Base-by-base conservation (phyloP, 768 basidiomycete genomes). In the Phylloporus sp. region DNA sequence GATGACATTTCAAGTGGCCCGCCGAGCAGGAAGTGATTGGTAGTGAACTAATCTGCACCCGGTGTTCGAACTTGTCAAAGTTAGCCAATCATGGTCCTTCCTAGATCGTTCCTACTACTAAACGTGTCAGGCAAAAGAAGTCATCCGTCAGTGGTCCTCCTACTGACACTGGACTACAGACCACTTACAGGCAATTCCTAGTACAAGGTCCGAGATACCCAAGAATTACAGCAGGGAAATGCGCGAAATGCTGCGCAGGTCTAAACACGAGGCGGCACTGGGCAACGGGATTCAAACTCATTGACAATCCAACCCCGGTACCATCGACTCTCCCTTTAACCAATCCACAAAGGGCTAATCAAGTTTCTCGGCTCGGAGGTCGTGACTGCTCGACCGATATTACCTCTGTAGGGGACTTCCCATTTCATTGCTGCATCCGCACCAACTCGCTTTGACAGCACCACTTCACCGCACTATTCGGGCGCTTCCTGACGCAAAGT, bases 241-340 rank as follows among this genome's bases (percentile, higher is more conserved):
- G 44, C 42, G 39, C 32, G 45, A 35, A 53, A 38, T 23, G n/a
- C n/a, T n/a, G n/a, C n/a, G n/a, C n/a, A 22, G 44, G 23, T 13
- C 7, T 32, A 39, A 33, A 42, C 60, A 52, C 26, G 59, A 56
- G 59, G 59, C 57, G 33, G n/a, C n/a, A n/a, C n/a, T n/a, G 37
- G 29, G 38, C 23, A 32, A 42, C n/a, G 28, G 36, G 32, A 37
- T 38, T 54, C 32, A 35, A 38, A 15, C 24, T 49, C 45, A 35
- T 37, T 24, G 23, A 20, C 46, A 36, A 42, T 41, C 21, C 37
- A 34, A 44, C 34, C 26, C 4, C 2, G n/a, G 35, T 14, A 29
- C n/a, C n/a, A n/a, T n/a, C 36, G 28, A 38, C 47, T 4, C 32
- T 3, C 31, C 36, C 34, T 42, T 34, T n/a, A n/a, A n/a, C 29